Base-by-base conservation (phyloP, 2,329 filamentous ascomycete species). In the Ilyonectria robusta region DNA sequence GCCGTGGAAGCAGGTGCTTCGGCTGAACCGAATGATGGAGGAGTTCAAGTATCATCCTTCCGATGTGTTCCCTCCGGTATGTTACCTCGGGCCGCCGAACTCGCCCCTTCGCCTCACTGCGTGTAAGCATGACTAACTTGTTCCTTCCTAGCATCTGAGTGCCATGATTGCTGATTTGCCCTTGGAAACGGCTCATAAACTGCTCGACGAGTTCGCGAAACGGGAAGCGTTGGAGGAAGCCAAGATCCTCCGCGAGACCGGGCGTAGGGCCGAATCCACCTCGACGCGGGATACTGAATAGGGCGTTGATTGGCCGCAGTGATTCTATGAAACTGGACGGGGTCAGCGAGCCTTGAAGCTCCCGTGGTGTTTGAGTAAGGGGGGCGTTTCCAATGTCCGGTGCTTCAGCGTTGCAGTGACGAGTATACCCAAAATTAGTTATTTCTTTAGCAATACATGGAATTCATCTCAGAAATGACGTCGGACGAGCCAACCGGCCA, bases 1-100 rank as follows among this genome's bases (percentile, higher is more conserved):
- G 7, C 76, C 79, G 1, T 81, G 79, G 79, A 78, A 73, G 54
- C 79, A 81, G 65, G 59, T 81, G 17, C 71, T 81, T 9, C 73
- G 74, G 2, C 50, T 80, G 33, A 81, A 81, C 51, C 78, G 77
- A 4, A 71, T 77, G 19, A 77, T 79, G 69, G 78, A 81, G 62
- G 80, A 81, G 57, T 77, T 81, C 66, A 78, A 73, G 56, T 76
- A 81, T 68, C 62, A 78, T 19, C 71, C 70, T 2, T 79, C 78
- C 13, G 56, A 75, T 10, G 68, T 80, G 15, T 80, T 78, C 56
- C 78, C 78, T 8, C 11, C 60, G 29, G 62, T 59, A 33, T 8
- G 61, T 59, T 37, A 4, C 11, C 33, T 31, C 31, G 31, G 29
- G 10, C 5, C 8, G 11, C n/a, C 8, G 11, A 6, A 35, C 10